Percentiles rank a stretch among this genome's conserved stretches.
Conservation (phyloP, 768 basidiomycete genomes). For the Panus rudis region DNA sequence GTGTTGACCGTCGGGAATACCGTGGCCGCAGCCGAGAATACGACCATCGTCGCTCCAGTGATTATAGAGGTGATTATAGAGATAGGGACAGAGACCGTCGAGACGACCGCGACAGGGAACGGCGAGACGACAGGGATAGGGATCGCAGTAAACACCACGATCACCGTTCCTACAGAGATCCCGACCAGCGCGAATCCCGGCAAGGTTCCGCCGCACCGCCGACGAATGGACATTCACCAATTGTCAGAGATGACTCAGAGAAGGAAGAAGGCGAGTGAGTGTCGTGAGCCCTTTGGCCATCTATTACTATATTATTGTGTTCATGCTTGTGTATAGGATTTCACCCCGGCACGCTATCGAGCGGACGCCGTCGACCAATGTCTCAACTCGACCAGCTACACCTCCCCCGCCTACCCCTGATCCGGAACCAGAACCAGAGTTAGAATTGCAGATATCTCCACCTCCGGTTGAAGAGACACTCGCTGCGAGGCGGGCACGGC, state of each 20-base stretch:
- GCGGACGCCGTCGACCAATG: slow-evolving; percentile 23
- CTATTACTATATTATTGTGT: neutral
- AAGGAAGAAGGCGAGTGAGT: slow-evolving; percentile 95
- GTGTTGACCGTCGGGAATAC: slow-evolving; percentile 22
- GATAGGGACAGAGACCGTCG: slow-evolving; percentile 11
- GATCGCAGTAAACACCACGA: slow-evolving; percentile 24
- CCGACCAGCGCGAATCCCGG: slow-evolving; percentile 15
- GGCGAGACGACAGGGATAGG: slow-evolving; percentile 30
- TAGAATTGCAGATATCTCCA: slow-evolving; percentile 40
- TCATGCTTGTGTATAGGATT: slow-evolving; percentile 39
- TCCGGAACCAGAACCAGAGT: slow-evolving; percentile 44
- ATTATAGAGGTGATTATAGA: slow-evolving; percentile 19
- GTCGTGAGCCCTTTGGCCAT: slow-evolving; percentile 21
- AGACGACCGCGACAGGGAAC: slow-evolving; percentile 22
- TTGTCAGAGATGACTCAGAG: slow-evolving; percentile 41
- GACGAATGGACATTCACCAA: slow-evolving; percentile 7
- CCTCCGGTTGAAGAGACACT: slow-evolving; percentile 54
- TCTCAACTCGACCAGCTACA: slow-evolving; percentile 15
- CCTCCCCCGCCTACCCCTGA: slow-evolving; percentile 24
- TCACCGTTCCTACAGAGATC: slow-evolving; percentile 25
- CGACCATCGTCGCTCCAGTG: slow-evolving; percentile 26
- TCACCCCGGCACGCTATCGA: no score
- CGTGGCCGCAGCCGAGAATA: slow-evolving; percentile 29
- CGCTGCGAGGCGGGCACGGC: slow-evolving; percentile 59
- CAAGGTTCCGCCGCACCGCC: slow-evolving; percentile 9